Percentiles rank a stretch among this genome's conserved stretches.
phyloP scores from a whole-genome alignment of 306 rosid species.

The Trifolium subterraneum region DNA sequence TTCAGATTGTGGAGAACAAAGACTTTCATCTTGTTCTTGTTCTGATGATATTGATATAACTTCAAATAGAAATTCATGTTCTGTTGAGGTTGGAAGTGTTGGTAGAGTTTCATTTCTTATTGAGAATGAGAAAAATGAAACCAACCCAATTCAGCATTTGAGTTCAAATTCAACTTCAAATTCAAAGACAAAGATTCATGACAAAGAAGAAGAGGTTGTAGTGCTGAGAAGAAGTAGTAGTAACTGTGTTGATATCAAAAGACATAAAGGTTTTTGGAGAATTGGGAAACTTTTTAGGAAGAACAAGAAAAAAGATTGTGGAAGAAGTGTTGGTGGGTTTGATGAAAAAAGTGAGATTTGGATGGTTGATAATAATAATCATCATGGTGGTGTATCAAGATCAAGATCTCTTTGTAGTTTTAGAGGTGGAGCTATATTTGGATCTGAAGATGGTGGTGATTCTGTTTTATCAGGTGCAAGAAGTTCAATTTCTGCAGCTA shows the following conservation, averaged over 20 bases:
- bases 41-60: conserved; percentile 91
- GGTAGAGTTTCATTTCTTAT: conserved; percentile 90
- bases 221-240: conserved; percentile 75
- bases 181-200: conserved; percentile 9
- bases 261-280: conserved; percentile 65
- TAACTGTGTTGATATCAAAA: conserved; percentile 75
- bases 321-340: conserved; percentile 73
- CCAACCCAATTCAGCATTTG: conserved; percentile 35
- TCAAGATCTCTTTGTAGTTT: conserved; percentile 95
- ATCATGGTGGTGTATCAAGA: conserved; percentile 69
- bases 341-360: conserved; percentile 70
- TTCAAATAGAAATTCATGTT: conserved; percentile 81
- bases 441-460: conserved; percentile 88
- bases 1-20: conserved; percentile 98
- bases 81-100: conserved; percentile 87
- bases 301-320: conserved; percentile 73
- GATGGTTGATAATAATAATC: conserved; percentile 45
- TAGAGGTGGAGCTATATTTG: conserved; percentile 65
- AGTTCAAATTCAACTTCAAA: no score
- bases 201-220: conserved; percentile 51
- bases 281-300: conserved; percentile 77
- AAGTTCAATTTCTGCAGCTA: conserved; percentile 92
- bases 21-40: conserved; percentile 96
- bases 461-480: conserved; percentile 76
- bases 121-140: conserved; percentile 71